Evolutionary conservation across 2,329 filamentous ascomycete genomes (phyloP).

Genomic region (Claviceps citrina): DNA sequence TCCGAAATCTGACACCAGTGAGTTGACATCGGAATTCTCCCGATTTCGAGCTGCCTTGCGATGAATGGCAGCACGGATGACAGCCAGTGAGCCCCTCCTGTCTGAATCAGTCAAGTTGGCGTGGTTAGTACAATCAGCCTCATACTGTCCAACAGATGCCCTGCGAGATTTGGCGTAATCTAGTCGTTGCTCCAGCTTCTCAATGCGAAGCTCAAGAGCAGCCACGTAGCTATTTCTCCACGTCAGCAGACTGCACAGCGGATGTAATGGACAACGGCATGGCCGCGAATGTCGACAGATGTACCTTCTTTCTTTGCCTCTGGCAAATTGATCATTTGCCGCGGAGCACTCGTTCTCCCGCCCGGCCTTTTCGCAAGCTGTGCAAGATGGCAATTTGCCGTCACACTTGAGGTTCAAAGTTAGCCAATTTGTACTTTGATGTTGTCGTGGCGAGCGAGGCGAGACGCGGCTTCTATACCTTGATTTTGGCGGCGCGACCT

Average conservation of each 20-base stretch:
- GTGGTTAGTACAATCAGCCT: slow-evolving; percentile 29
- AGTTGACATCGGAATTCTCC: slow-evolving; percentile 78
- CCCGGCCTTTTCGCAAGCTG: slow-evolving; percentile 84
- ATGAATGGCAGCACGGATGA: slow-evolving; percentile 46
- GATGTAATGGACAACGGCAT: neutral
- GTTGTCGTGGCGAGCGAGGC: neutral
- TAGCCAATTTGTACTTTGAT: neutral
- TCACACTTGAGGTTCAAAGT: slow-evolving; percentile 49
- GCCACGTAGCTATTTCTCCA: slow-evolving; percentile 58
- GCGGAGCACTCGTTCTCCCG: slow-evolving; percentile 78
- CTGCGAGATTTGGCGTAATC: slow-evolving; percentile 55
- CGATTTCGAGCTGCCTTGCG: slow-evolving; percentile 47
- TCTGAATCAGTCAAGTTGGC: slow-evolving; percentile 25
- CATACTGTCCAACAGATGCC: slow-evolving; percentile 51
- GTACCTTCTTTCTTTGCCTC: slow-evolving; percentile 82
- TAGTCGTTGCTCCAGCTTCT: slow-evolving; percentile 70
- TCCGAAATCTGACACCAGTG: slow-evolving; percentile 85
- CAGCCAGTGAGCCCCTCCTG: slow-evolving; percentile 47
- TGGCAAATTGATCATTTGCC: slow-evolving; percentile 87
- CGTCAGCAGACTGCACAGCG: neutral
- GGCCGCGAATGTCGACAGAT: slow-evolving; percentile 5
- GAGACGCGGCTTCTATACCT: slow-evolving; percentile 31
- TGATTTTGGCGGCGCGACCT: slow-evolving; percentile 83
- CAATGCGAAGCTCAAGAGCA: slow-evolving; percentile 79
- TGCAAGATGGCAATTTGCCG: slow-evolving; percentile 87